These are phyloP conservation scores for Fusarium nodosum DNA, from an alignment of 2,329 filamentous ascomycete species.

Conservation along the genomic window DNA sequence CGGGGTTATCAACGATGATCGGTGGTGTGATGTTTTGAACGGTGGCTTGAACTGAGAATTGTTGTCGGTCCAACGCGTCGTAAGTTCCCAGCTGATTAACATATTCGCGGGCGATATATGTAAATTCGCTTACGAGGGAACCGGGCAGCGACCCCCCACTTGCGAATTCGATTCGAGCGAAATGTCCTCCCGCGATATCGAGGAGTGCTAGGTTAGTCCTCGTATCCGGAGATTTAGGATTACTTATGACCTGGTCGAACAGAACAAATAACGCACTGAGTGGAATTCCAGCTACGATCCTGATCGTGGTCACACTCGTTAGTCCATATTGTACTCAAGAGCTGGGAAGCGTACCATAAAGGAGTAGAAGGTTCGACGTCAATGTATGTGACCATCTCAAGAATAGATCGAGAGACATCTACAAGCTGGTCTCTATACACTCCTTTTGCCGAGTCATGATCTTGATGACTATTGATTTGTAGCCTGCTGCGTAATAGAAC, in stretches of 20 bases:
- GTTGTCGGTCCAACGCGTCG: no score
- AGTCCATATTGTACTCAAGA: no score
- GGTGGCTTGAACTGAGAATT: no score
- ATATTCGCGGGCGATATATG: conserved; percentile 43
- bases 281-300: conserved; percentile 42
- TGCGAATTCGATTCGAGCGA: conserved; percentile 40
- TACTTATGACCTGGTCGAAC: conserved; percentile 43
- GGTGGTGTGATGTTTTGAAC: no score
- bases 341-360: conserved; percentile 20
- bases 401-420: conserved; percentile 31
- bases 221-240: conserved; percentile 31
- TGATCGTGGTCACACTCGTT: background rate
- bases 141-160: conserved; percentile 34
- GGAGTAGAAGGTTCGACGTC: conserved; percentile 43
- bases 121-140: conserved; percentile 40
- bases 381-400: conserved; percentile 41
- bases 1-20: no score
- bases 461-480: background rate
- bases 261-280: conserved; percentile 42
- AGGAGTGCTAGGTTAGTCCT: conserved; percentile 39
- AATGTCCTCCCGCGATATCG: conserved; percentile 43
- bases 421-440: conserved; percentile 17
- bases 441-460: background rate
- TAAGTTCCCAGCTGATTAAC: conserved; percentile 38
- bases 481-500: conserved; percentile 32